phyloP scores from a whole-genome alignment of 345 rosid species.

The Pistacia atlantica region DNA sequence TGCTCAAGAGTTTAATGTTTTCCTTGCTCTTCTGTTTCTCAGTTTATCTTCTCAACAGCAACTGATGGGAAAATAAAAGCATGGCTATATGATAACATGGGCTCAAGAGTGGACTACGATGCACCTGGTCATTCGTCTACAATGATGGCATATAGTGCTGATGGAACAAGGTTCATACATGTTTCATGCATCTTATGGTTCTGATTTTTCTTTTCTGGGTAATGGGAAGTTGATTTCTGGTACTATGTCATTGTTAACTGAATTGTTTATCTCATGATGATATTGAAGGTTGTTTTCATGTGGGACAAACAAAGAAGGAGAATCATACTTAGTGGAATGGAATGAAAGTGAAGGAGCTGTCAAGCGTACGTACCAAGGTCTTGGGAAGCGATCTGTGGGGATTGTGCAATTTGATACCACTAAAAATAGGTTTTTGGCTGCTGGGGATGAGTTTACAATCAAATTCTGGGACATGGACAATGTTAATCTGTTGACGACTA shows the following conservation, averaged over 20 bases:
- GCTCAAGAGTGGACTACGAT: constrained; percentile 83
- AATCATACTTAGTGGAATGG: constrained; percentile 84
- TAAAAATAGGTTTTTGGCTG: constrained; percentile 78
- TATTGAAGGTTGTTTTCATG: constrained; percentile 69
- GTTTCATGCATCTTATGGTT: background rate
- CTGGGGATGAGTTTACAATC: constrained; percentile 76
- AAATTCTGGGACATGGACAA: constrained; percentile 90
- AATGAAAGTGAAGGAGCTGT: constrained; percentile 87
- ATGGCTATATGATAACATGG: constrained; percentile 72
- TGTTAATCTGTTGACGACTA: constrained; percentile 53
- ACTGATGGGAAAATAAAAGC: constrained; percentile 86
- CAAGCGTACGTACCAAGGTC: constrained; percentile 62
- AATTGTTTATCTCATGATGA: constrained; percentile 15
- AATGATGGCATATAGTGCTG: constrained; percentile 78
- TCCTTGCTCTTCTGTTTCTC: constrained; percentile 19
- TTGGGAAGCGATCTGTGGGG: constrained; percentile 68
- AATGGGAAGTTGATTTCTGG: constrained; percentile 12
- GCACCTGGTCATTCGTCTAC: constrained; percentile 80
- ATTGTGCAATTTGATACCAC: constrained; percentile 88
- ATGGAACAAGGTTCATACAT: constrained; percentile 69
- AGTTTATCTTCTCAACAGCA: constrained; percentile 83
- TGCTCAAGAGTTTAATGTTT: constrained; percentile 4
- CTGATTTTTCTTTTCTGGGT: constrained; percentile 8
- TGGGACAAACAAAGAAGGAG: constrained; percentile 83
- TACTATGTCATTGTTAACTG: constrained; percentile 9